phyloP scores from a whole-genome alignment of 805 yeast genomes.

The Saturnispora silvae region DNA sequence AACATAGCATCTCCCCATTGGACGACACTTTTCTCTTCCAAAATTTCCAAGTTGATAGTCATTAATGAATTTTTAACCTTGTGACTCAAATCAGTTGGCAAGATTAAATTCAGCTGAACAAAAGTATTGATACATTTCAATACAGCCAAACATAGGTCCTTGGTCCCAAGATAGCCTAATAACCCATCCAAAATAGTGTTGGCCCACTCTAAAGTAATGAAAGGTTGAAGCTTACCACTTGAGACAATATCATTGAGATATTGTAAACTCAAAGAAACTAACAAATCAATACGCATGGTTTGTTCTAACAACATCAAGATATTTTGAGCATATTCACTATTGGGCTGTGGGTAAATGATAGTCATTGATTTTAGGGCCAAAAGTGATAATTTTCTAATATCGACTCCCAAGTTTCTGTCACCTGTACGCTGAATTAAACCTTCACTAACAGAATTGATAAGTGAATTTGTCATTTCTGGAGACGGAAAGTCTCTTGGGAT shows the following conservation, averaged over 20 bases:
- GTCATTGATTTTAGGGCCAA: slow-evolving; percentile 14
- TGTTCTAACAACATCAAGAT: slow-evolving; percentile 16
- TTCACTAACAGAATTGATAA: slow-evolving; percentile 9
- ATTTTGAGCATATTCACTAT: background rate
- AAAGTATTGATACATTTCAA: slow-evolving; percentile 14
- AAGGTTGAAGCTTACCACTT: slow-evolving; percentile 6
- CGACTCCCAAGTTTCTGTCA: slow-evolving; percentile 25
- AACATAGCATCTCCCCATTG: slow-evolving; percentile 1
- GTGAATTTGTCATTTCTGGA: slow-evolving; percentile 1
- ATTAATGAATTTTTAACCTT: slow-evolving; percentile 3
- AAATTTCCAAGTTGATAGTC: background rate
- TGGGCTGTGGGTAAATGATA: slow-evolving; percentile 4
- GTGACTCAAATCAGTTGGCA: slow-evolving; percentile 6
- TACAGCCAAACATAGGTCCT: slow-evolving; percentile 16
- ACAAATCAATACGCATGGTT: slow-evolving; percentile 22
- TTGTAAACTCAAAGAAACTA: slow-evolving; percentile 17
- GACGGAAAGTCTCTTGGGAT: slow-evolving; percentile 8
- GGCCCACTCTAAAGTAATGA: slow-evolving; percentile 16
- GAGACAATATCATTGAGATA: slow-evolving; percentile 16
- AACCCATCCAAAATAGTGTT: slow-evolving; percentile 12
- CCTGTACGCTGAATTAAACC: slow-evolving; percentile 18
- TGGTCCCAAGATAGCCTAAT: slow-evolving; percentile 14
- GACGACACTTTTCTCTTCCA: slow-evolving; percentile 2
- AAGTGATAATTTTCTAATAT: slow-evolving; percentile 22
- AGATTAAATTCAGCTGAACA: slow-evolving; percentile 5